phyloP scores from a whole-genome alignment of 2,329 filamentous ascomycete species.

The Xylariaceae sp. region DNA sequence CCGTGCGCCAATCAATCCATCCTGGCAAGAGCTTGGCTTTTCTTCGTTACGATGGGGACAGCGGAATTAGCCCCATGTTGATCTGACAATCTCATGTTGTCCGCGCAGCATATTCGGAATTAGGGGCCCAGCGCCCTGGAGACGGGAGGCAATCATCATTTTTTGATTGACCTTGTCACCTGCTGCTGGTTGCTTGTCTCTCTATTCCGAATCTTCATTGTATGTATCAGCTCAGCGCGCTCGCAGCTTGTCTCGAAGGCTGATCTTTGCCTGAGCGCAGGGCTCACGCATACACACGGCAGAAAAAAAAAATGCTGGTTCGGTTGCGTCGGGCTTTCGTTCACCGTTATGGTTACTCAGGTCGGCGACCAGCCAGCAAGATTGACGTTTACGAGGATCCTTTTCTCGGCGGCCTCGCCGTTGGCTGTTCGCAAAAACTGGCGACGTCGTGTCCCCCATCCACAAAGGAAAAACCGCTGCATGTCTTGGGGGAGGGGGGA shows the following conservation, averaged over 20 bases:
- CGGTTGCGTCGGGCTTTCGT: conserved; percentile 26
- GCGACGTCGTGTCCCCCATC: conserved; percentile 22
- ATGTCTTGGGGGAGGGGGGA: conserved; percentile 28
- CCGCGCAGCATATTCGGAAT: conserved; percentile 14
- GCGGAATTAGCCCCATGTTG: conserved; percentile 22
- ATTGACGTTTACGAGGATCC: conserved; percentile 30
- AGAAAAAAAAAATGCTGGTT: too few relatives aligned
- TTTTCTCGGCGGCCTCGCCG: conserved; percentile 28
- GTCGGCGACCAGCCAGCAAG: conserved; percentile 31
- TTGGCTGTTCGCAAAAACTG: conserved; percentile 19
- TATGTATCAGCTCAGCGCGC: conserved; percentile 8
- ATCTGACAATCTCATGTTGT: conserved; percentile 7
- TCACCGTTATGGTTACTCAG: conserved; percentile 29
- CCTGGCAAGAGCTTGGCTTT: conserved; percentile 22
- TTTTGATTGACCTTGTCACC: conserved; percentile 5
- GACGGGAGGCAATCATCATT: conserved; percentile 20
- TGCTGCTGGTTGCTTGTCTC: too few relatives aligned
- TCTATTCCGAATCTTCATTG: not conserved
- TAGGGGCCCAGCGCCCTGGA: conserved; percentile 13
- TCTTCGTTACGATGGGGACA: conserved; percentile 10
- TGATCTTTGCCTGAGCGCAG: conserved; percentile 27
- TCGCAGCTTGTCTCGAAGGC: conserved; percentile 15
- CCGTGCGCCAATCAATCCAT: conserved; percentile 19
- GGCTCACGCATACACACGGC: conserved; percentile 25
- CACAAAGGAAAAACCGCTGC: conserved; percentile 23